Evolutionary conservation across 1,284 basidiomycete genomes (phyloP).

Genomic region (Golubevia sp.): DNA sequence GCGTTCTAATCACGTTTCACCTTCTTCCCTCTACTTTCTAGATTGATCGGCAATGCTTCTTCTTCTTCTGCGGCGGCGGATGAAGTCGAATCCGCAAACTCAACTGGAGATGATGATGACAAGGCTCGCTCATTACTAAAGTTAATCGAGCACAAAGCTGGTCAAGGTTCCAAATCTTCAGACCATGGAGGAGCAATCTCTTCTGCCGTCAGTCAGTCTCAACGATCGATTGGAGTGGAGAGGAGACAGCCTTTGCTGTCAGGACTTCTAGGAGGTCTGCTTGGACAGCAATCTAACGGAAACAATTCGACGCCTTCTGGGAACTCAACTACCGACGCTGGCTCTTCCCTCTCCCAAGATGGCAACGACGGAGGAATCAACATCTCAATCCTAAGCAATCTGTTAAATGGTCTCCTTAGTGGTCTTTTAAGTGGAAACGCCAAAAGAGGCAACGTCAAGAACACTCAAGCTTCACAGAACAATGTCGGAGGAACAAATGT

Average conservation of each 20-base stretch:
- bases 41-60: neutral
- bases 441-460: neutral
- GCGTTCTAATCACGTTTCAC: neutral
- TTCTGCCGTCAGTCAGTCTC: neutral
- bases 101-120: constrained; percentile 1
- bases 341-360: neutral
- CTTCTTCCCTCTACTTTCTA: neutral
- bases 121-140: too few species aligned
- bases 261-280: neutral
- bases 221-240: neutral
- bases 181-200: neutral
- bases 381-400: neutral
- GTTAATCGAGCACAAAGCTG: too few species aligned
- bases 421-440: neutral
- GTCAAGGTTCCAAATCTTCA: too few species aligned
- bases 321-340: neutral
- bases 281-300: neutral
- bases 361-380: neutral
- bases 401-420: neutral
- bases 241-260: neutral
- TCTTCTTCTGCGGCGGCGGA: neutral
- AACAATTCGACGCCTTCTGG: neutral
- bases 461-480: neutral
- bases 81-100: too few species aligned
- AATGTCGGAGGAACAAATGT: neutral